Evolutionary conservation across 805 yeast genomes (phyloP).

Genomic region (Sugiyamaella floridensis): DNA sequence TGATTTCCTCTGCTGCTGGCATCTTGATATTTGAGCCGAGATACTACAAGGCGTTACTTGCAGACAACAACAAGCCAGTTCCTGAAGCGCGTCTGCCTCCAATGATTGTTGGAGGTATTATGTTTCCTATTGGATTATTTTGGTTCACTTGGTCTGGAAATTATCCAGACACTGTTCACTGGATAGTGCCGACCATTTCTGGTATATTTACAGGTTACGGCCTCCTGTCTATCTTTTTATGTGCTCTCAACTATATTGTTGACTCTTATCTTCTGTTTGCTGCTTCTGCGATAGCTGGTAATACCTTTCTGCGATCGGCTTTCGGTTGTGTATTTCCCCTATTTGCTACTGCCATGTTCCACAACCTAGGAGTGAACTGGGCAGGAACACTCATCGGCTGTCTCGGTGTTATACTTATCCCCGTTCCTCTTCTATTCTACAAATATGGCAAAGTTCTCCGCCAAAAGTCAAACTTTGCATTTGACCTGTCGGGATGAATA

Average conservation of each 20-base stretch:
- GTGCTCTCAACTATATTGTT: constrained; percentile 64
- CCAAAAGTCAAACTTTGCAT: constrained; percentile 51
- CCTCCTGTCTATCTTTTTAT: constrained; percentile 58
- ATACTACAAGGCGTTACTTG: constrained; percentile 42
- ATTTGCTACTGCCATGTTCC: constrained; percentile 67
- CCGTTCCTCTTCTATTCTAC: constrained; percentile 64
- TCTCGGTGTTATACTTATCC: constrained; percentile 48
- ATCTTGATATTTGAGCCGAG: constrained; percentile 46
- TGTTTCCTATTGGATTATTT: constrained; percentile 72
- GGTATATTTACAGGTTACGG: constrained; percentile 66
- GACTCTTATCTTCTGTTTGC: constrained; percentile 67
- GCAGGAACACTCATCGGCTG: constrained; percentile 69
- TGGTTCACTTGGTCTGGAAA: constrained; percentile 90
- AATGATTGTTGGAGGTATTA: constrained; percentile 63
- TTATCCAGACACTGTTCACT: constrained; percentile 62
- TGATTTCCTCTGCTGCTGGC: constrained; percentile 49
- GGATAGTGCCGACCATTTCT: constrained; percentile 70
- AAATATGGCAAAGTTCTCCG: constrained; percentile 54
- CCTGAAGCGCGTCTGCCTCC: constrained; percentile 81
- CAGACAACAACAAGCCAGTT: constrained; percentile 54
- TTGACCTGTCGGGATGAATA: neutral
- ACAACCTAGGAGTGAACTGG: constrained; percentile 65
- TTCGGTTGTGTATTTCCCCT: constrained; percentile 70
- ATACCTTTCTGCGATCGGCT: constrained; percentile 61
- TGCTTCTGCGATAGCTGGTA: constrained; percentile 75